Conservation (phyloP, 2,329 filamentous ascomycete genomes). For the Botrytis fragariae region DNA sequence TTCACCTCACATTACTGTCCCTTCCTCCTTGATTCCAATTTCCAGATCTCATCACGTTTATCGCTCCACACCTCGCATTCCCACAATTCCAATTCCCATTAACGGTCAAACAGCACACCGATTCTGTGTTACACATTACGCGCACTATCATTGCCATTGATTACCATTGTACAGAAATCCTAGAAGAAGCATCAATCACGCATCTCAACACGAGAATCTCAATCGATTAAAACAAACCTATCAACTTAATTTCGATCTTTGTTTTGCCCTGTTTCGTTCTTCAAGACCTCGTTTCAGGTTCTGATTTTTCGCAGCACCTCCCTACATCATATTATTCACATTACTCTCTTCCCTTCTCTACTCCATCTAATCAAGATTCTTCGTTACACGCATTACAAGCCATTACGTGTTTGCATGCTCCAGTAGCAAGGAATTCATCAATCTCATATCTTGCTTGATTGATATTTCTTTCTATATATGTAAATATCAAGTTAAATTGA, state of each 20-base stretch:
- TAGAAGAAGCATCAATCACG: not conserved
- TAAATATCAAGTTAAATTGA: not conserved
- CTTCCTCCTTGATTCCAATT: not conserved
- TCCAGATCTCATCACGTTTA: not conserved
- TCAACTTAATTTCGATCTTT: not conserved
- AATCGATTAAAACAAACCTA: not conserved
- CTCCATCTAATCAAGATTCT: not conserved
- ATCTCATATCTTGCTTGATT: not conserved
- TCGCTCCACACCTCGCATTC: not conserved
- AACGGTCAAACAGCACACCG: too few relatives aligned
- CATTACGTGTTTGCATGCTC: not conserved
- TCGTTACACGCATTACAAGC: not conserved
- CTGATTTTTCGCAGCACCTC: not conserved
- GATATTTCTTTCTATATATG: constrained; percentile 1
- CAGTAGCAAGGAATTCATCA: not conserved
- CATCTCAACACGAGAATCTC: not conserved
- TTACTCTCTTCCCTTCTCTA: too few relatives aligned
- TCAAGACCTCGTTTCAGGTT: not conserved
- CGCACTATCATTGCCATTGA: not conserved
- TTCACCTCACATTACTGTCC: too few relatives aligned
- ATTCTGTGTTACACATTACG: not conserved
- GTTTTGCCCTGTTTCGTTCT: not conserved
- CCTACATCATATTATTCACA: not conserved
- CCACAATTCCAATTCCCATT: too few relatives aligned
- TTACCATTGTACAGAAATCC: not conserved